Percentiles rank a stretch among this genome's conserved stretches.
These are phyloP conservation scores for Fistulinella prunicolor DNA, from an alignment of 768 basidiomycete species.

Conservation along the genomic window DNA sequence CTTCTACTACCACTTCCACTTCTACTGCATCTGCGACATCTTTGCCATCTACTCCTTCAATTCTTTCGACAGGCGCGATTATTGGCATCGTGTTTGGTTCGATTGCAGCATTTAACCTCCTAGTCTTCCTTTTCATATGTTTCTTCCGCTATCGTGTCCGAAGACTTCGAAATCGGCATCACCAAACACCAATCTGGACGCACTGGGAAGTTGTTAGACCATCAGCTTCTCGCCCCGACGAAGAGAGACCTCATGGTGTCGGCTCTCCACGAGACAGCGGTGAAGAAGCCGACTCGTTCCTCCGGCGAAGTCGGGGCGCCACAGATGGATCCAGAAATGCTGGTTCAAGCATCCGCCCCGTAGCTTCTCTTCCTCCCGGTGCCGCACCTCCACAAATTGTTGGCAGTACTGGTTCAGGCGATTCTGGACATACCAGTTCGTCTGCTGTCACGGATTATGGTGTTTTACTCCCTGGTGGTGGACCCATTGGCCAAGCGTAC, in stretches of 20 bases:
- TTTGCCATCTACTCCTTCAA: constrained; percentile 24
- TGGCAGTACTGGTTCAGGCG: constrained; percentile 40
- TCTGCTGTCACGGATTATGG: constrained; percentile 39
- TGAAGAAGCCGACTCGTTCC: constrained; percentile 66
- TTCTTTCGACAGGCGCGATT: constrained; percentile 29
- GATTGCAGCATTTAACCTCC: constrained; percentile 56
- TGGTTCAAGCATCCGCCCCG: constrained; percentile 15
- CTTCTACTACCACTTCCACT: constrained; percentile 22
- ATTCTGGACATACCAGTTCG: constrained; percentile 39
- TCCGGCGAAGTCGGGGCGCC: constrained; percentile 37
- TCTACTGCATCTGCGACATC: constrained; percentile 27
- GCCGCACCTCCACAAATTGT: constrained; percentile 34
- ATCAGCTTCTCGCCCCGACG: constrained; percentile 17
- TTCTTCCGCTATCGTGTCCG: constrained; percentile 31
- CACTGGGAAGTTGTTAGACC: constrained; percentile 45
- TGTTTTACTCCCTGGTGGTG: constrained; percentile 29
- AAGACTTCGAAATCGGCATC: constrained; percentile 14
- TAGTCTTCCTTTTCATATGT: constrained; percentile 46
- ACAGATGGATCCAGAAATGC: constrained; percentile 14
- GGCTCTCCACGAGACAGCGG: constrained; percentile 68
- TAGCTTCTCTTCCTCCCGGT: constrained; percentile 31
- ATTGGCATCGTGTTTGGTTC: constrained; percentile 41
- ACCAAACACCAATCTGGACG: constrained; percentile 36
- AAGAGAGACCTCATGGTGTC: constrained; percentile 50
- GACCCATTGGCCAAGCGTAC: constrained; percentile 33